Base-by-base conservation (phyloP, 148 eudicot species). In the Oxyria digyna region DNA sequence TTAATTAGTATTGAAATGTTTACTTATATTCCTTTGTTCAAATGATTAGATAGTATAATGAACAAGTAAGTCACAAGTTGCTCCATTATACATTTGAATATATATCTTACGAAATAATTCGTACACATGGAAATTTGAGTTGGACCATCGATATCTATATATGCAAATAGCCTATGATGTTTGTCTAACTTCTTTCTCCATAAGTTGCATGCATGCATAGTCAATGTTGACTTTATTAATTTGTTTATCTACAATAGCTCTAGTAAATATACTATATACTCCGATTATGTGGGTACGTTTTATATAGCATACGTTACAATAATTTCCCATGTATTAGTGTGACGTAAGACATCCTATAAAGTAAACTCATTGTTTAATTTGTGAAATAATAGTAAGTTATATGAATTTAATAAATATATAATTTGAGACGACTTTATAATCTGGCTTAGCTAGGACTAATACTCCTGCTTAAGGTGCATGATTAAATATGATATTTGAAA, bases 81-180 rank as follows among this genome's bases (percentile, higher is more conserved):
- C 29, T 52, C 57, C 26, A 52, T 52, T 27, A 14, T 57, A 57
- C 8, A 57, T 29, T 26, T 57, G 64, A 12, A 57, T 14, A 24
- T 14, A 57, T 14, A 24, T 14, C 13, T n/a, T 18, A 57, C n/a
- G 8, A 59, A 14, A 59, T 59, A 29, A 31, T 31, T 29, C 6
- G 38, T 31, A 38, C 65, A 59, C 65, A 59, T 59, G 65, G 65
- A 59, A 59, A 6, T 59, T 38, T 59, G 65, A 59, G 65, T 59
- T 59, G 65, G 65, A 59, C 37, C 37, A 29, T 59, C 12, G 20
- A 35, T 35, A 35, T n/a, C 38, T 35, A 35, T 6, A 26, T 57
- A 13, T 15, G 37, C 29, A 29, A 31, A 57, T 14, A 59, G 17
- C n/a, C 65, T 26, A 1, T 48, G 54, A 6, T 54, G 33, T 55